Base-by-base conservation (phyloP, 2,329 filamentous ascomycete species). In the Cercospora sp. region DNA sequence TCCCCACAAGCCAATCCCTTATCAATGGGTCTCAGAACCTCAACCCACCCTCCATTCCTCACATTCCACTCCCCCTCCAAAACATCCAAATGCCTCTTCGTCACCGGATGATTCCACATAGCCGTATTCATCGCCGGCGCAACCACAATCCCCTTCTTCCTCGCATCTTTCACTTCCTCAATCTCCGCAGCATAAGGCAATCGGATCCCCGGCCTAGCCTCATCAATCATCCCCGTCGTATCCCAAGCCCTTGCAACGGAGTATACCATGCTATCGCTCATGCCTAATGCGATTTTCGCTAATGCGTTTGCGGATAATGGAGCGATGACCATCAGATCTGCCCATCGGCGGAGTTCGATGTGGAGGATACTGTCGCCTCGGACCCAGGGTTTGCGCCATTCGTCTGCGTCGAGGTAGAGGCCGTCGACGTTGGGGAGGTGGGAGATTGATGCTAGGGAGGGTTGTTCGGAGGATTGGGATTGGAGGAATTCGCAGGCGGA, bases 201-300 rank as follows among this genome's bases (percentile, higher is more conserved):
- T n/a, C 45, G 26, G 7, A 77, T 65, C 7, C 73, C 73, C 13
- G 72, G 70, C 51, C 73, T 60, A 42, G 64, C 76, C 58, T 59
- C 66, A 68, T 91, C 88, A 6, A 90, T 81, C 16, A 83, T 77
- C 0, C 88, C 87, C 0, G 84, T 84, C 0, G 89, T 89, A 79
- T 98, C 94, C 95, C 94, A 99, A 0, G 94, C 94, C 20, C 94
- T 84, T 42, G 95, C 85, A 0, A 95, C 90, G 13, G 88, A 90
- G 6, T 83, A 79, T 5, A 97, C 78, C 6, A 98, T 82, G 66
- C 90, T 90, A 75, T 97, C 93, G 53, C 88, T 89, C 70, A 96
- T 84, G 0, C 95, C 95, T 26, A 86, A 86, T 0, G 87, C 87
- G 71, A 98, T 87, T 80, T 96, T 97, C 6, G 93, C 94, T 76